Conservation (phyloP, 1,284 basidiomycete genomes). For the Ganoderma boninense region DNA sequence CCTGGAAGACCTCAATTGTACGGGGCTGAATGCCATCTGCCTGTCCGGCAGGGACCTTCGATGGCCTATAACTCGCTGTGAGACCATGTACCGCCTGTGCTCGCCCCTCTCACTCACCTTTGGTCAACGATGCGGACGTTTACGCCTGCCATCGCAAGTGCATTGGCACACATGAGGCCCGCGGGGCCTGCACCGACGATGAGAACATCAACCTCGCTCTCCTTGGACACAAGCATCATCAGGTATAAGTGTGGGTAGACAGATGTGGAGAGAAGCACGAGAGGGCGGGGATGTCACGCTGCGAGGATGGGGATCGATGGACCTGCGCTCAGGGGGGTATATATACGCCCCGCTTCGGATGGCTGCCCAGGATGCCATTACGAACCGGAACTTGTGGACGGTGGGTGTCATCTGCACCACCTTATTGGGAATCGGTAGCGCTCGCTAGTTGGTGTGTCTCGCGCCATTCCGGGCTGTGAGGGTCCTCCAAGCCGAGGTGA, state of each 20-base stretch:
- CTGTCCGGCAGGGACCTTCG: slow-evolving; percentile 59
- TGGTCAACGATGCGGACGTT: slow-evolving; percentile 73
- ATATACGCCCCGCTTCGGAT: slow-evolving; percentile 23
- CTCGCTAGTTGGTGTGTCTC: slow-evolving; percentile 5
- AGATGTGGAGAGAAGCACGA: not conserved
- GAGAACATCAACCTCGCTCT: slow-evolving; percentile 58
- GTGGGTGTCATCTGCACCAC: slow-evolving; percentile 31
- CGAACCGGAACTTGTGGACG: slow-evolving; percentile 28
- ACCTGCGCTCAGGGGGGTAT: not conserved
- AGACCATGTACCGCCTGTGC: not conserved
- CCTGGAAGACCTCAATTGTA: slow-evolving; percentile 82
- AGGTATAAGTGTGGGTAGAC: not conserved
- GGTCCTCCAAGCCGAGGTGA: not conserved
- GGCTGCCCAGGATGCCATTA: slow-evolving; percentile 6
- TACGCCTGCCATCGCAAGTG: slow-evolving; percentile 64
- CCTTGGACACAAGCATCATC: slow-evolving; percentile 5
- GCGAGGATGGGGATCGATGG: not conserved
- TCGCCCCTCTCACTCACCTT: slow-evolving; percentile 49
- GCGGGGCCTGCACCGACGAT: slow-evolving; percentile 66
- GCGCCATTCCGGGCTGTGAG: not conserved
- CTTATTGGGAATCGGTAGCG: slow-evolving; percentile 25
- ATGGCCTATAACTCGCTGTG: slow-evolving; percentile 6
- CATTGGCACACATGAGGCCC: slow-evolving; percentile 71
- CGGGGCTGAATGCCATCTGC: slow-evolving; percentile 84
- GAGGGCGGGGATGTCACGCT: not conserved